Conservation (phyloP, 2,329 filamentous ascomycete species). For the Stagonosporopsis cucurbitacearum region DNA sequence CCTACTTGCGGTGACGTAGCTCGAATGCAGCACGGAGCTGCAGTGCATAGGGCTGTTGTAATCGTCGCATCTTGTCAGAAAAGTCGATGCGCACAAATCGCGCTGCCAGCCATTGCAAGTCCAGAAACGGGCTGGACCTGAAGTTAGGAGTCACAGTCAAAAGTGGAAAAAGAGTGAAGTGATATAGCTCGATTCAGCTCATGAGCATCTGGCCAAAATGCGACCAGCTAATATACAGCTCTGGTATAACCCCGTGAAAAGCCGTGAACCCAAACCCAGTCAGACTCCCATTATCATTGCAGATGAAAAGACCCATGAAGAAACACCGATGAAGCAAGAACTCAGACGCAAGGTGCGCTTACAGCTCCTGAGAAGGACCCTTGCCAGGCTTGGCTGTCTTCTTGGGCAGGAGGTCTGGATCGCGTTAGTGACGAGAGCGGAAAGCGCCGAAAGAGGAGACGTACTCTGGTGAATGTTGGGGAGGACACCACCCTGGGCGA, state of each 20-base stretch:
- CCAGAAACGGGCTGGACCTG: background rate
- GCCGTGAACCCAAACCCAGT: slow-evolving; percentile 64
- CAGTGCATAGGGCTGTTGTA: background rate
- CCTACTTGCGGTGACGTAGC: background rate
- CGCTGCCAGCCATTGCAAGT: background rate
- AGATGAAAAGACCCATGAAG: slow-evolving; percentile 62
- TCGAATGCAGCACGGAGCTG: background rate
- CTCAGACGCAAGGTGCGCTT: slow-evolving; percentile 55
- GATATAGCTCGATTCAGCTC: slow-evolving; percentile 51
- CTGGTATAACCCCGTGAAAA: slow-evolving; percentile 58
- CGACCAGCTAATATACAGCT: slow-evolving; percentile 68
- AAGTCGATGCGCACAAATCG: background rate
- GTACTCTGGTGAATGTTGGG: slow-evolving; percentile 97
- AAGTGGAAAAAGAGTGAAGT: slow-evolving; percentile 23
- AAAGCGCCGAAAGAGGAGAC: slow-evolving; percentile 50
- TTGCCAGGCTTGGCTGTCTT: slow-evolving; percentile 97
- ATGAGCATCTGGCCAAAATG: slow-evolving; percentile 55
- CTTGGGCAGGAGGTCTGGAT: slow-evolving; percentile 93
- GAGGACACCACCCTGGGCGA: slow-evolving; percentile 94
- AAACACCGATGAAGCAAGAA: slow-evolving; percentile 53
- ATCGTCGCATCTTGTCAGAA: background rate
- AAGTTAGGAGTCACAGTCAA: background rate
- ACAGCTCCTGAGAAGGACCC: slow-evolving; percentile 93
- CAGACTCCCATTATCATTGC: slow-evolving; percentile 81
- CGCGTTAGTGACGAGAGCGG: slow-evolving; percentile 49